A percentile compares a stretch with the other conserved stretches of the same genome.
Evolutionary conservation across 2,329 filamentous ascomycete genomes (phyloP).

Genomic region (Colletotrichum tabaci): DNA sequence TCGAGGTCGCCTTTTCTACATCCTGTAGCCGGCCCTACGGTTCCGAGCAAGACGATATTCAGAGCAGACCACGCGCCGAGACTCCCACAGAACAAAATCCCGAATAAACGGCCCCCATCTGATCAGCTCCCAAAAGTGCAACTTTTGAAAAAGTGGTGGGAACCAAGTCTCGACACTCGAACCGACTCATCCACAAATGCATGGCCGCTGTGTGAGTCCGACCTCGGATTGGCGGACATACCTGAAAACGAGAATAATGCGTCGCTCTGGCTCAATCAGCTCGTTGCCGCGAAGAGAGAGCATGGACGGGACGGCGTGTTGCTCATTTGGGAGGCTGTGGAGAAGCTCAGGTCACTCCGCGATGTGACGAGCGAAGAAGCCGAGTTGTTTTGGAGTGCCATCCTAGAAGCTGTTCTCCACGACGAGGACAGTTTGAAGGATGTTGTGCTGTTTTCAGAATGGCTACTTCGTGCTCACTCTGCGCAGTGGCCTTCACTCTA

Average conservation of each 20-base stretch:
- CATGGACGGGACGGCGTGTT: constrained; percentile 45
- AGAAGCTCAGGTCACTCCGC: constrained; percentile 44
- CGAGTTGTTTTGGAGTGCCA: constrained; percentile 48
- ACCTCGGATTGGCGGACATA: constrained; percentile 13
- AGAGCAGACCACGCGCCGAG: not conserved
- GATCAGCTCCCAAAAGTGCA: not conserved
- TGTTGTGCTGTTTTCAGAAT: constrained; percentile 58
- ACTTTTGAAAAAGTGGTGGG: not conserved
- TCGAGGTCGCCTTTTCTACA: not conserved
- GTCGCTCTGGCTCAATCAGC: constrained; percentile 43
- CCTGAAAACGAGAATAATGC: constrained; percentile 39
- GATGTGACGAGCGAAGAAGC: constrained; percentile 47
- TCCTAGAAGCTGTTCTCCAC: constrained; percentile 49
- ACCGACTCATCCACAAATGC: not conserved
- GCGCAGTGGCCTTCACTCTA: constrained; percentile 67
- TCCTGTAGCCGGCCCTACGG: not conserved
- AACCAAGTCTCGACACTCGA: not conserved
- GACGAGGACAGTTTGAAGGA: constrained; percentile 48
- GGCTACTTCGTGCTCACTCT: constrained; percentile 56
- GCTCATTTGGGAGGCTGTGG: constrained; percentile 48
- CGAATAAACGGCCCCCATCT: not conserved
- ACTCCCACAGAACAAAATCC: not conserved
- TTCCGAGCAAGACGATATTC: not conserved
- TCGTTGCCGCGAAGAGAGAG: constrained; percentile 43
- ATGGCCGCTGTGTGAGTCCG: not conserved